Evolutionary conservation across 1,284 basidiomycete species (phyloP), one percentile per base, ranked within the genome.

Genomic region (Pterulicium gracile): DNA sequence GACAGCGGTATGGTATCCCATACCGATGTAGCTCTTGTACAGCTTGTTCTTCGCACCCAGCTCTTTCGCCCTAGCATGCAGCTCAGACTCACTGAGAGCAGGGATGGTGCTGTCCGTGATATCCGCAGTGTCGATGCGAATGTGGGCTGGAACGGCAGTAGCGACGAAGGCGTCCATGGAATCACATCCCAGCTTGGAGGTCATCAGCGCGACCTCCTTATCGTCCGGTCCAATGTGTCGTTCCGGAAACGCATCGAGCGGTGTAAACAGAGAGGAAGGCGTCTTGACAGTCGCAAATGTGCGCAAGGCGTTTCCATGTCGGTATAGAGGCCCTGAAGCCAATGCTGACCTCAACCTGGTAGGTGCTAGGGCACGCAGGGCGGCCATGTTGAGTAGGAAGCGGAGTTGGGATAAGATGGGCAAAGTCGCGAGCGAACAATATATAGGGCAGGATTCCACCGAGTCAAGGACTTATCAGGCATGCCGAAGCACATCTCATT

Each of bases 1-100:
- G 24, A 95, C 89, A 15, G 93, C 91, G 58, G 85, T 87, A 61
- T 95, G 88, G 66, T 98, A 98, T 12, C 95, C 95, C 92, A 97
- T 92, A 39, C 95, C 95, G 60, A 98, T 98, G 62, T 92, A 95
- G 58, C 83, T 93, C 72, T 88, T 91, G 66, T 85, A 85, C 4
- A 77, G 68, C 65, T 82, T 80, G 68, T 98, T 98, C 63, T 79
- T 72, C 23, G 61, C 65, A 15, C 83, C 92, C 19, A 98, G 69
- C 56, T 79, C 75, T 58, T 81, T 82, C 2, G 88, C 92, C 45
- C 89, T 73, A 39, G 70, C 66, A 46, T 83, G 72, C 35, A 98
- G 72, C 68, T 98, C 86, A 13, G 85, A 80, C 67, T 98, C 96
- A 61, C 88, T 90, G 49, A 90, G 70, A 0, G 87, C 71, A 3